Evolutionary conservation across 2,329 filamentous ascomycete genomes (phyloP).

Genomic region (Cytospora leucostoma): DNA sequence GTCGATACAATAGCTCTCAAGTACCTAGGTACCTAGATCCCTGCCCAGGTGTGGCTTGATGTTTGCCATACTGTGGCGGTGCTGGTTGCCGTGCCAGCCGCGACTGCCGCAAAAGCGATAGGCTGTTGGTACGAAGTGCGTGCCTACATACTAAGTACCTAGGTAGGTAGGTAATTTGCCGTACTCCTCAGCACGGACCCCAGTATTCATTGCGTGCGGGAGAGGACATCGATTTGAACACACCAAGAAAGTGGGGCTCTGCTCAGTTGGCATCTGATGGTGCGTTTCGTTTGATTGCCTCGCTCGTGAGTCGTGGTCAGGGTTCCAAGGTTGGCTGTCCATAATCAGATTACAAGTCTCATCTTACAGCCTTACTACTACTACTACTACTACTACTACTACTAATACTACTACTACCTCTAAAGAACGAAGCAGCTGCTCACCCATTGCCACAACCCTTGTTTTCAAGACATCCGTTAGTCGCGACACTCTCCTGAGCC

Average conservation of each 20-base stretch:
- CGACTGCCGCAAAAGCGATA: neutral
- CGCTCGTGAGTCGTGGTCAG: constrained; percentile 1
- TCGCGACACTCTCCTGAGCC: neutral
- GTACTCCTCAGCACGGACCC: constrained; percentile 8
- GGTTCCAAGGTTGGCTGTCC: neutral
- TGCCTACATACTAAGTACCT: neutral
- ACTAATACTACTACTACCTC: neutral
- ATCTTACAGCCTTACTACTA: neutral
- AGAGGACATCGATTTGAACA: constrained; percentile 21
- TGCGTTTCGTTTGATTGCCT: neutral
- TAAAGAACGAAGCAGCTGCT: neutral
- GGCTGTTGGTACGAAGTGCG: too few relatives aligned
- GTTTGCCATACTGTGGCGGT: neutral
- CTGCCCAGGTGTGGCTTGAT: neutral
- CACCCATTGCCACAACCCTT: neutral
- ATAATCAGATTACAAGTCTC: neutral
- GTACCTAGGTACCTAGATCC: neutral
- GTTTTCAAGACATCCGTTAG: constrained; percentile 9
- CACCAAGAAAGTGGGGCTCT: constrained; percentile 19
- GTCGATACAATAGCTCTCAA: neutral
- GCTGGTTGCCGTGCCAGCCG: constrained; percentile 20
- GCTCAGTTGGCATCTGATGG: constrained; percentile 19
- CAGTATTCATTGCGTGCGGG: constrained; percentile 9
- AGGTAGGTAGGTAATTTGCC: neutral
- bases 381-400: too few relatives aligned